Conservation (phyloP, 768 basidiomycete species). For the Serendipita sp. region DNA sequence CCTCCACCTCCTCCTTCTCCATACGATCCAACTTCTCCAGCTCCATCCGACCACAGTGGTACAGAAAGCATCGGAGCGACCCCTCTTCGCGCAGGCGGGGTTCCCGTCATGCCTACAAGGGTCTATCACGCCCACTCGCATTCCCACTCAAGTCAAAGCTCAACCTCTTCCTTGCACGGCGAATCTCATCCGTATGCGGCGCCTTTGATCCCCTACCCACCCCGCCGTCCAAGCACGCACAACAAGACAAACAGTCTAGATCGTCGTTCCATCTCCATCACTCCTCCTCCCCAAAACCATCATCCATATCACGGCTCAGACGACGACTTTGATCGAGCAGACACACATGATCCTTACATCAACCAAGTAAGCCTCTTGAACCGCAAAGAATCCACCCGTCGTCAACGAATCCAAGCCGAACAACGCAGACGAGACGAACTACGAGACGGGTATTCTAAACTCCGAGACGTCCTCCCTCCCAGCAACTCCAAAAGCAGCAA, state of each 20-base stretch:
- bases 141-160: constrained; percentile 40
- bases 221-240: neutral
- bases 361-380: constrained; percentile 60
- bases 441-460: constrained; percentile 73
- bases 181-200: neutral
- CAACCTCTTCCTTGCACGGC: constrained; percentile 5
- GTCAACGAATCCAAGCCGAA: constrained; percentile 80
- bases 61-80: constrained; percentile 7
- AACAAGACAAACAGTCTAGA: neutral
- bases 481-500: constrained; percentile 88
- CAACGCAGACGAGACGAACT: constrained; percentile 79
- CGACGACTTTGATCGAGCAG: constrained; percentile 39
- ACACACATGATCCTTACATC: constrained; percentile 19
- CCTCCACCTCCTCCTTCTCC: constrained; percentile 64
- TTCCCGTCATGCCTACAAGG: constrained; percentile 22
- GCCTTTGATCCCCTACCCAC: neutral
- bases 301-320: constrained; percentile 48
- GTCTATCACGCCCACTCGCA: constrained; percentile 32
- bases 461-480: constrained; percentile 75
- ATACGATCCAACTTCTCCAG: constrained; percentile 74
- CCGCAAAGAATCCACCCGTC: constrained; percentile 69
- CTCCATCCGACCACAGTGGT: constrained; percentile 77
- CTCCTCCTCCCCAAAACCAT: neutral
- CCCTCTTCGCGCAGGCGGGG: neutral
- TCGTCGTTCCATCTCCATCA: neutral